A percentile compares a stretch with the other conserved stretches of the same genome.
phyloP scores from a whole-genome alignment of 2,329 filamentous ascomycete genomes.

The Colletotrichum tropicicola region DNA sequence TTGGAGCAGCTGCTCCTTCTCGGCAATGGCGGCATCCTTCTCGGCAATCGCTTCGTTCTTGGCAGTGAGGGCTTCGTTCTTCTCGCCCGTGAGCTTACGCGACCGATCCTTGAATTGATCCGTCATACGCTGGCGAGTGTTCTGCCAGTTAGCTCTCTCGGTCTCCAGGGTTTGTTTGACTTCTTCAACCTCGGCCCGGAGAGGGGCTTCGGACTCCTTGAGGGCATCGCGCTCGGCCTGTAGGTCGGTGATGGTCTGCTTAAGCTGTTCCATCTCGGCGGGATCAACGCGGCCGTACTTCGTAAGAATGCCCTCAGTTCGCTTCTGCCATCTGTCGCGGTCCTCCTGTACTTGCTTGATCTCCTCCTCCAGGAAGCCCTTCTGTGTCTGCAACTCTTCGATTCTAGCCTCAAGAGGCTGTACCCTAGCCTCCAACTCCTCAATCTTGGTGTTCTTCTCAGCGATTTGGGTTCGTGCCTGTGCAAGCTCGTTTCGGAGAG shows the following conservation, averaged over 20 bases:
- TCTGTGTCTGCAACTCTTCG: slow-evolving; percentile 82
- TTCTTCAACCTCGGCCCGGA: slow-evolving; percentile 64
- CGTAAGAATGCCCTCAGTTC: slow-evolving; percentile 92
- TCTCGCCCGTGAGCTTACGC: slow-evolving; percentile 62
- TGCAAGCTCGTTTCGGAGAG: slow-evolving; percentile 85
- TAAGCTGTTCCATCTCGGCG: slow-evolving; percentile 89
- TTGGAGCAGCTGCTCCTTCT: slow-evolving; percentile 64
- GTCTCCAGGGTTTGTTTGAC: slow-evolving; percentile 60
- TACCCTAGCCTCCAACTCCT: slow-evolving; percentile 78
- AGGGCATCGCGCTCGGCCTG: slow-evolving; percentile 71
- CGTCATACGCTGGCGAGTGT: slow-evolving; percentile 61
- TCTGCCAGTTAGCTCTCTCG: slow-evolving; percentile 64
- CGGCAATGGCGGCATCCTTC: slow-evolving; percentile 57
- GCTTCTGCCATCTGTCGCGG: slow-evolving; percentile 93
- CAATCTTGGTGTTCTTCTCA: slow-evolving; percentile 78
- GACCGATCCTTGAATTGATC: slow-evolving; percentile 72
- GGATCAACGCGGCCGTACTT: slow-evolving; percentile 97
- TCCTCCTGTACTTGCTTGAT: slow-evolving; percentile 90
- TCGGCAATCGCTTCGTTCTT: slow-evolving; percentile 61
- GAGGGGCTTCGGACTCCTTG: slow-evolving; percentile 57
- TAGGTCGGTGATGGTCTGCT: slow-evolving; percentile 75
- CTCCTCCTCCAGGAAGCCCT: slow-evolving; percentile 85
- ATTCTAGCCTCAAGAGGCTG: slow-evolving; percentile 85
- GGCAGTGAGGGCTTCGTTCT: slow-evolving; percentile 59
- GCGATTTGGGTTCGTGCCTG: slow-evolving; percentile 80